These are phyloP conservation scores for Seminavis robusta DNA, from an alignment of 108 stramenopile species.

Conservation along the genomic window DNA sequence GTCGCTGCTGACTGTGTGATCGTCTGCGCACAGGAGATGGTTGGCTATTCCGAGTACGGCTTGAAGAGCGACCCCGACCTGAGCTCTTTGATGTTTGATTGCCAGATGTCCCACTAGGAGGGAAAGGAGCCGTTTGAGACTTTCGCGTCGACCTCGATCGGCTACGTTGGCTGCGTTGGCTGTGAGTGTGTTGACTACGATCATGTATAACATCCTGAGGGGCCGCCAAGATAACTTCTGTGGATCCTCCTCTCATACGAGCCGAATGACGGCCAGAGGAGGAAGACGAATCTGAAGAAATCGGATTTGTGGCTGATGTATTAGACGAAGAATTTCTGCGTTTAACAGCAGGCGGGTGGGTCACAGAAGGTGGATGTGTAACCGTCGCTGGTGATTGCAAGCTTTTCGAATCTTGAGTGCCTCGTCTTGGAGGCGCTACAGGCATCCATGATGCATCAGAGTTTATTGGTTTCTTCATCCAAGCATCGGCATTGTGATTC, in stretches of 20 bases:
- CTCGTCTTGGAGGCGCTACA: constrained; percentile 20
- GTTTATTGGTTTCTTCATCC: constrained; percentile 50
- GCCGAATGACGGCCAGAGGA: background rate
- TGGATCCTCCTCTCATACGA: too few species aligned
- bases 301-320: background rate
- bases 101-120: too few species aligned
- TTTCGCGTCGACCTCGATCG: too few species aligned
- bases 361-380: background rate
- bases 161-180: too few species aligned
- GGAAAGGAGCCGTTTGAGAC: too few species aligned
- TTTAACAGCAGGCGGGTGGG: constrained; percentile 11
- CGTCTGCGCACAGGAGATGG: too few species aligned
- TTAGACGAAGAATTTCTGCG: constrained; percentile 16
- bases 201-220: too few species aligned
- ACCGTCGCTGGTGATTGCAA: too few species aligned
- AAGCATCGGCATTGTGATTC: constrained; percentile 1
- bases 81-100: too few species aligned
- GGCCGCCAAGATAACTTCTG: too few species aligned
- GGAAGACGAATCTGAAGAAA: constrained; percentile 13
- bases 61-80: background rate
- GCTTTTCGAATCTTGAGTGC: background rate
- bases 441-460: constrained; percentile 39
- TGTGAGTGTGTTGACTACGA: too few species aligned
- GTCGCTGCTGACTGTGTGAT: too few species aligned
- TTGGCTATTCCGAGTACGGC: background rate